phyloP scores from a whole-genome alignment of 352 stramenopile genomes.

The Phytophthora cajani region DNA sequence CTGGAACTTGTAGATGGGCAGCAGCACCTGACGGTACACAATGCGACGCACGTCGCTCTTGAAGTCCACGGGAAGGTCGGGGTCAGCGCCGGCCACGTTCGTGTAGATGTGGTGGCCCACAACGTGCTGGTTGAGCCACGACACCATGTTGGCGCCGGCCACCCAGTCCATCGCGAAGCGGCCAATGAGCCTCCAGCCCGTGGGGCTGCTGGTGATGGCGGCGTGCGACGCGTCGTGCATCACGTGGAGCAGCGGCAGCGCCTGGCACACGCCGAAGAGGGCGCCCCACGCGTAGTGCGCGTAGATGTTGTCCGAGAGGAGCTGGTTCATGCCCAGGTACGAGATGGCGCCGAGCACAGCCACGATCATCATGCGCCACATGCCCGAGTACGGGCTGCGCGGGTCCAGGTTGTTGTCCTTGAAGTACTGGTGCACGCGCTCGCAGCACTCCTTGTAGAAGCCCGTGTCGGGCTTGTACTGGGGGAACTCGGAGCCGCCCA shows the following conservation, averaged over 20 bases:
- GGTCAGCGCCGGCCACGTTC: conserved; percentile 93
- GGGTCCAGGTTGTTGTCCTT: conserved; percentile 90
- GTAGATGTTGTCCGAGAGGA: conserved; percentile 57
- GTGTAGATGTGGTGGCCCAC: conserved; percentile 97
- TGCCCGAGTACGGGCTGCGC: conserved; percentile 74
- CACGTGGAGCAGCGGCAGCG: conserved; percentile 90
- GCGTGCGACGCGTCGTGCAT: conserved; percentile 95
- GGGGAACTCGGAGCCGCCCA: conserved; percentile 85
- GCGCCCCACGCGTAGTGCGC: conserved; percentile 76
- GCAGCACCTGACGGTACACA: conserved; percentile 85
- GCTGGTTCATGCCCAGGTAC: conserved; percentile 82
- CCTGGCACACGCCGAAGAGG: conserved; percentile 91
- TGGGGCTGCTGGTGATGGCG: conserved; percentile 84
- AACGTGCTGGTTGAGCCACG: conserved; percentile 96
- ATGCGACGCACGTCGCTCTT: conserved; percentile 87
- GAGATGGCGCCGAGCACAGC: conserved; percentile 64
- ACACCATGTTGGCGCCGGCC: conserved; percentile 91
- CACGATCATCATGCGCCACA: conserved; percentile 91
- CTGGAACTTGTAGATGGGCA: conserved; percentile 92
- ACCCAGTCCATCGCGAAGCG: conserved; percentile 92
- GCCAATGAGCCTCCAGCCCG: conserved; percentile 76
- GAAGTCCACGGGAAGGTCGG: conserved; percentile 92
- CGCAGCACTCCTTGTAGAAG: conserved; percentile 91
- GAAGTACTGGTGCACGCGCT: conserved; percentile 90
- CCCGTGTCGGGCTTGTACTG: conserved; percentile 91